Conservation (phyloP, 2,329 filamentous ascomycete genomes). For the Aspergillus novoparasiticus region DNA sequence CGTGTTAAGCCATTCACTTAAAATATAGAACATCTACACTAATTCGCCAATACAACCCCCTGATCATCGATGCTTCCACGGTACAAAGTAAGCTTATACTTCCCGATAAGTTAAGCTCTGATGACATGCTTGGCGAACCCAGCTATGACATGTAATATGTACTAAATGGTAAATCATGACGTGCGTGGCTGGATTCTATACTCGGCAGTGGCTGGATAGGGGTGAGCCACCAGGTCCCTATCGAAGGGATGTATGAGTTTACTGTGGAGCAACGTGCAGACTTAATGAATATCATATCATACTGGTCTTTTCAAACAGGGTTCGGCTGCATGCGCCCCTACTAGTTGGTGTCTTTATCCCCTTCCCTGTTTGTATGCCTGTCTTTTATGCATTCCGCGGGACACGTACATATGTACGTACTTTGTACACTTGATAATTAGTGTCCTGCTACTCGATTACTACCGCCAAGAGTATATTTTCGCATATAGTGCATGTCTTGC, state of each 20-base stretch:
- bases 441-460: background rate
- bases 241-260: background rate
- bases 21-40: background rate
- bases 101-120: background rate
- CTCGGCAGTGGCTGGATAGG: background rate
- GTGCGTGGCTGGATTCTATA: background rate
- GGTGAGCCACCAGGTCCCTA: background rate
- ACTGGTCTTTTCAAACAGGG: background rate
- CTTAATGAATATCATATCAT: background rate
- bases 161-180: background rate
- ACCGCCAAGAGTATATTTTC: background rate
- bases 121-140: conserved; percentile 1
- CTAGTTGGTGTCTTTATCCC: too few relatives aligned
- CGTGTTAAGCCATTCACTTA: too few relatives aligned
- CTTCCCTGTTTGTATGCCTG: background rate
- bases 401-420: background rate
- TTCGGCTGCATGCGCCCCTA: background rate
- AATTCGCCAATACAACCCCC: background rate
- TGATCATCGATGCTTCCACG: background rate
- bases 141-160: background rate
- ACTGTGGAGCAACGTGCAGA: background rate
- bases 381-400: background rate
- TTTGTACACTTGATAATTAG: background rate
- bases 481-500: background rate
- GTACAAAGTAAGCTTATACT: background rate